These are phyloP conservation scores for Psidium friedrichsthalianum DNA, from an alignment of 345 rosid species.

Conservation along the genomic window DNA sequence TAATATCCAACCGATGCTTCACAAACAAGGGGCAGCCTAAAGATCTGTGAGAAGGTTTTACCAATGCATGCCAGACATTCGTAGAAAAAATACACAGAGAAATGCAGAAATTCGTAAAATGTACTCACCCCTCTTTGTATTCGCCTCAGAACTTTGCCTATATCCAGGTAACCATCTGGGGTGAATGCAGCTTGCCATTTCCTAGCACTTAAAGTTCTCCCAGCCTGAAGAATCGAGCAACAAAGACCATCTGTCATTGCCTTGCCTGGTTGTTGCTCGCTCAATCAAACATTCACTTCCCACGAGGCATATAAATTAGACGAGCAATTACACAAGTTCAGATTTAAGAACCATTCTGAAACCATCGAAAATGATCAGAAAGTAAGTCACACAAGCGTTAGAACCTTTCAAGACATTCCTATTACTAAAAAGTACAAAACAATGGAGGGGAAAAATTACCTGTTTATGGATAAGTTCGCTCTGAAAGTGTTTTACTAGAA, in stretches of 20 bases:
- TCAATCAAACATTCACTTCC: not conserved
- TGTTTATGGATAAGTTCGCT: not conserved
- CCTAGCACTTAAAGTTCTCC: slow-evolving; percentile 84
- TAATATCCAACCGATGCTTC: not conserved
- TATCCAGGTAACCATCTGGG: slow-evolving; percentile 66
- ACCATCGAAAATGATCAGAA: not conserved
- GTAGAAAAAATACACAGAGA: not conserved
- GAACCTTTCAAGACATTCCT: not conserved
- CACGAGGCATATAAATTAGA: not conserved
- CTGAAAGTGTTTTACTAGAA: not conserved
- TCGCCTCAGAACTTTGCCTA: slow-evolving; percentile 64
- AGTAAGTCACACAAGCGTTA: not conserved
- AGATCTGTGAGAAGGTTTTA: not conserved
- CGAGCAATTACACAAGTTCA: not conserved
- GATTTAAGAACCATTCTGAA: not conserved
- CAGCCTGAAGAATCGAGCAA: slow-evolving; percentile 46
- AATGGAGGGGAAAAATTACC: not conserved
- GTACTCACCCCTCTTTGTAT: slow-evolving; percentile 79
- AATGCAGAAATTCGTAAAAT: not conserved
- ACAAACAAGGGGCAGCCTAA: not conserved
- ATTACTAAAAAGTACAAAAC: not conserved
- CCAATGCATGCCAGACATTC: not conserved
- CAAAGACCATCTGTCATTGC: not conserved
- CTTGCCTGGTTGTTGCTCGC: not conserved
- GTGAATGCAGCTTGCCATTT: slow-evolving; percentile 91